Evolutionary conservation across 2,329 filamentous ascomycete genomes (phyloP), one percentile per base, ranked within the genome.

Genomic region (Gremmenia infestans): DNA sequence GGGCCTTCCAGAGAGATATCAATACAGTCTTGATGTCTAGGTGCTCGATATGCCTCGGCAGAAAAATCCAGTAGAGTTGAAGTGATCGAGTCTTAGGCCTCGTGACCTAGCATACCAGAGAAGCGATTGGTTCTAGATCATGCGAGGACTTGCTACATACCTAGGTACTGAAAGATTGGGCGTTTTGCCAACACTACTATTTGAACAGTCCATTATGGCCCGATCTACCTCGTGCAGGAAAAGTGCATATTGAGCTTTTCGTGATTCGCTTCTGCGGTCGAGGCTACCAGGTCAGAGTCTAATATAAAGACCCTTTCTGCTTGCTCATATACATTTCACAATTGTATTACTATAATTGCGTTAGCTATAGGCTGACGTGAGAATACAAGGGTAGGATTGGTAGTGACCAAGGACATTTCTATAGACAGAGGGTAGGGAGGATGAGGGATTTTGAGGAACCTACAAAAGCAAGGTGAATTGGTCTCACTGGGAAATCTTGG

Each of bases 231-330:
- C 5, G 57, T 56, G 28, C 50, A 48, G 23, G 7, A 17, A 25
- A 59, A 46, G 1, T 50, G 53, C 53, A 56, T 56, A 28, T 52
- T 53, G 22, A 59, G 45, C 32, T 59, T 53, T 45, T 59, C 53
- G 50, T 59, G 56, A 19, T 11, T 54, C 17, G 52, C 53, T 46
- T 48, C 17, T 5, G 53, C 50, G 3, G 50, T 53, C 3, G 50
- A 54, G 9, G 53, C 50, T 50, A 59, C 52, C 19, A 59, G 50
- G 6, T 59, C 53, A 2, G 53, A 40, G 28, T 56, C 57, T 12
- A 52, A 50, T 2, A 59, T 53, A n/a, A 56, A 36, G 4, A 59
- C 53, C 2, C 51, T 28, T 35, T 56, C 57, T 8, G 57, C 50
- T 15, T 51, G 28, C 42, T 25, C 36, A 50, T 56, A 59, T 11